Base-by-base conservation (phyloP, 2,329 filamentous ascomycete genomes). In the Cordyceps fumosorosea region DNA sequence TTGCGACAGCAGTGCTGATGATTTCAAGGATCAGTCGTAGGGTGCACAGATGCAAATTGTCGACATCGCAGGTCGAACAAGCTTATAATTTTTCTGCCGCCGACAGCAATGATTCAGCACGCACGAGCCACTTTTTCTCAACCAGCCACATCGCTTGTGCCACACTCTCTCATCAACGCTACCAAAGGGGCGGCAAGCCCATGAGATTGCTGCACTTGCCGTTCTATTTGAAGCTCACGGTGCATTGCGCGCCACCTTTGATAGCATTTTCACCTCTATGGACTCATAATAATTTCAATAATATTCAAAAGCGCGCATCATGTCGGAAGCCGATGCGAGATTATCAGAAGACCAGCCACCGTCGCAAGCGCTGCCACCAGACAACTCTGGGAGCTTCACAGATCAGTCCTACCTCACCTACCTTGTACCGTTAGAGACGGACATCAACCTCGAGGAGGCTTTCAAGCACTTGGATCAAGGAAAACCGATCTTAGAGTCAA, bases 351-450 rank as follows among this genome's bases (percentile, higher is more conserved):
- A 60, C 12, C 26, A 34, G 8, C n/a, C 26, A 2, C 50, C 51
- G 5, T 40, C 51, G 14, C 57, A 53, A 24, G 29, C 40, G 18
- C 22, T 48, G 29, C 51, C 58, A 3, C 34, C 40, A 60, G 58
- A 60, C 44, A 65, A 67, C 54, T 64, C 69, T n/a, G 58, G 58
- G 32, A 66, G 69, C 66, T 84, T 88, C 69, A 75, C 84, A 53
- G 82, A 87, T 63, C 77, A 80, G 64, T 84, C 86, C 3, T 79
- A 83, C 63, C 76, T 89, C 61, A 80, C 81, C 44, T 87, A 87
- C 66, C 76, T 88, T 51, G 76, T 89, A 56, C 86, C 86, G 11
- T 75, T 80, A 55, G 74, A 80, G 22, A 86, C 84, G 62, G 70
- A 82, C 44, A 76, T 86, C 60, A 73, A 81, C 47, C 76, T 86